A percentile compares a stretch with the other conserved stretches of the same genome.
These are phyloP conservation scores for Salix purpurea DNA, from an alignment of 345 rosid species.

Conservation along the genomic window DNA sequence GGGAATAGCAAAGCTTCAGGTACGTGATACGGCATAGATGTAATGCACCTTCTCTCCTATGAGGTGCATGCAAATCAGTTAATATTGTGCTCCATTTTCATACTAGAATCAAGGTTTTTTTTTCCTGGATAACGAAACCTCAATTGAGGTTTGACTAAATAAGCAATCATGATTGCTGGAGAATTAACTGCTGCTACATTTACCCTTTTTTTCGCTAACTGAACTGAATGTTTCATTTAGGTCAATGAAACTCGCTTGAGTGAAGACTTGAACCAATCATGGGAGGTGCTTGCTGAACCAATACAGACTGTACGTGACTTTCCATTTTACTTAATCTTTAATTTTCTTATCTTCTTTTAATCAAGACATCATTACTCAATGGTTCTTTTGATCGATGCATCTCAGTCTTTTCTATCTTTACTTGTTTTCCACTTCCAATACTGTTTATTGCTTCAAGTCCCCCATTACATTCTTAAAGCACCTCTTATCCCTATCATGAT, in stretches of 20 bases:
- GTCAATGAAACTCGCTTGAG: slow-evolving; percentile 71
- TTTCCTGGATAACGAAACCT: not conserved
- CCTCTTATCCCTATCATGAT: not conserved
- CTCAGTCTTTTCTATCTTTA: not conserved
- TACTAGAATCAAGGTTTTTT: not conserved
- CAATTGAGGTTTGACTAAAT: not conserved
- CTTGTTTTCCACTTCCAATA: not conserved
- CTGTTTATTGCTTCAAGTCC: not conserved
- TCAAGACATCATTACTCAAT: not conserved
- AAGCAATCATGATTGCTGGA: not conserved
- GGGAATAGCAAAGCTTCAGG: slow-evolving; percentile 92
- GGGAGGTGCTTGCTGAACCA: slow-evolving; percentile 99
- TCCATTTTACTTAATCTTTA: not conserved
- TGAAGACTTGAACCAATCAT: slow-evolving; percentile 74
- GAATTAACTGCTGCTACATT: slow-evolving; percentile 1
- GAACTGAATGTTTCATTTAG: slow-evolving; percentile 27
- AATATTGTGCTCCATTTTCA: slow-evolving; percentile 2
- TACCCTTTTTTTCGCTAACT: not conserved
- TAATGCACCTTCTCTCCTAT: not conserved
- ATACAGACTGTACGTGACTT: slow-evolving; percentile 68
- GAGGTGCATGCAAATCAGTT: not conserved
- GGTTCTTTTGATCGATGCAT: not conserved
- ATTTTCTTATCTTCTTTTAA: not conserved
- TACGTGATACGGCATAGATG: slow-evolving; percentile 18
- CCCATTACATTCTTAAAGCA: not conserved